Conservation (phyloP, 805 yeast genomes). For the Torulaspora indica region DNA sequence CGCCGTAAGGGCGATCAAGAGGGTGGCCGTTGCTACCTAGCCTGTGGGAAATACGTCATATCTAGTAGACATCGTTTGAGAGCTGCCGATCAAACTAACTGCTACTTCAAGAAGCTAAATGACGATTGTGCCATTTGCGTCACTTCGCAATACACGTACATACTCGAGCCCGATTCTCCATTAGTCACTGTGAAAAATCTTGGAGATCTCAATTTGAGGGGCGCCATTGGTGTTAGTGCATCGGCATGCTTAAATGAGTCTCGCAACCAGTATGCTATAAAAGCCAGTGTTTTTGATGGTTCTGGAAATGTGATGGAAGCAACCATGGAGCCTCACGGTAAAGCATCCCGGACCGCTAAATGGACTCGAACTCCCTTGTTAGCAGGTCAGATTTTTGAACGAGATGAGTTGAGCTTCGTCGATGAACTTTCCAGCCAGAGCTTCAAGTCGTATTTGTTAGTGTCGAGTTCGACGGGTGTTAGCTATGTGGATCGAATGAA, state of each 20-base stretch:
- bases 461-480: slow-evolving; percentile 2
- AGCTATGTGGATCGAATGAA: background rate
- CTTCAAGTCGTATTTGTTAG: background rate
- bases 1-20: background rate
- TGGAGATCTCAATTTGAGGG: background rate
- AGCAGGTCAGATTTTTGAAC: background rate
- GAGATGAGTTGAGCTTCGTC: background rate
- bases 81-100: background rate
- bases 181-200: slow-evolving; percentile 3
- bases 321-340: background rate
- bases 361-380: background rate
- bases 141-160: slow-evolving; percentile 2
- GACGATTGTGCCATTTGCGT: slow-evolving; percentile 4
- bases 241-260: background rate
- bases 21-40: background rate
- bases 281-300: background rate
- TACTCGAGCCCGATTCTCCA: background rate
- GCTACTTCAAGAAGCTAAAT: slow-evolving; percentile 1
- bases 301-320: background rate
- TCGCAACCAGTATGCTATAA: background rate
- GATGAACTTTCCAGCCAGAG: background rate
- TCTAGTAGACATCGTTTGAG: slow-evolving; percentile 4
- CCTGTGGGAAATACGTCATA: background rate
- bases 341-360: background rate
- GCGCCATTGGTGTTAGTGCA: background rate